Evolutionary conservation across 108 stramenopile species (phyloP).

Genomic region (Cyclotella sp.): DNA sequence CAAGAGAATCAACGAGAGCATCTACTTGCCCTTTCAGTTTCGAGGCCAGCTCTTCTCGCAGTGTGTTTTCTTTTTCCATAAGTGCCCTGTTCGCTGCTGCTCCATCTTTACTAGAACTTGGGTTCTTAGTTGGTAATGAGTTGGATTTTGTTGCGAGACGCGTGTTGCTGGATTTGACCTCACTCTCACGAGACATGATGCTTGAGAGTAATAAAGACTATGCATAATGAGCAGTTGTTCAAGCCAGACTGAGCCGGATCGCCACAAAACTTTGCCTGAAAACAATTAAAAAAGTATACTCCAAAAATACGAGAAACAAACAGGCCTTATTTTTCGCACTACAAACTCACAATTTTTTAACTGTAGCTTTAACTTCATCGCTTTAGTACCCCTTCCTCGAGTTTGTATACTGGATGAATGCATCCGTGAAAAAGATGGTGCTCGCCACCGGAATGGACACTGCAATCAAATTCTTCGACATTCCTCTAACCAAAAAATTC

Average conservation of each 20-base stretch:
- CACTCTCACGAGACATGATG: background rate
- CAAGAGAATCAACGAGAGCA: slow-evolving; percentile 14
- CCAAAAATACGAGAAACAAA: no score
- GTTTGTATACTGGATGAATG: slow-evolving; percentile 64
- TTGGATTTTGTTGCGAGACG: slow-evolving; percentile 7
- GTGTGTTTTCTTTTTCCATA: slow-evolving; percentile 9
- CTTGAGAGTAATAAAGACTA: no score
- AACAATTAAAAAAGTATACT: no score
- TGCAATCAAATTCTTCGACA: slow-evolving; percentile 95
- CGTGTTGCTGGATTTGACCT: background rate
- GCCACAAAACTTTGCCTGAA: no score
- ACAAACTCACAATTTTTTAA: background rate
- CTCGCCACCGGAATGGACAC: slow-evolving; percentile 94
- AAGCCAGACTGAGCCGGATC: no score
- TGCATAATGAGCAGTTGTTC: background rate
- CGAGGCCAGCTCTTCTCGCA: slow-evolving; percentile 8
- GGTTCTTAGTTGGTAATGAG: background rate
- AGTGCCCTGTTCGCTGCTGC: slow-evolving; percentile 2
- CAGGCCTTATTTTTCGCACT: no score
- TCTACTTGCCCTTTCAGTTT: slow-evolving; percentile 5
- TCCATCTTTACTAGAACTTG: background rate
- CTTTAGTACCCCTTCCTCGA: background rate
- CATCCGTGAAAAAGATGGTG: slow-evolving; percentile 97
- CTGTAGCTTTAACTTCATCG: background rate
- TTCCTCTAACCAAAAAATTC: slow-evolving; percentile 75